Percentiles rank a stretch among this genome's conserved stretches.
These are phyloP conservation scores for Apiospora hydei DNA, from an alignment of 2,329 filamentous ascomycete species.

Conservation along the genomic window DNA sequence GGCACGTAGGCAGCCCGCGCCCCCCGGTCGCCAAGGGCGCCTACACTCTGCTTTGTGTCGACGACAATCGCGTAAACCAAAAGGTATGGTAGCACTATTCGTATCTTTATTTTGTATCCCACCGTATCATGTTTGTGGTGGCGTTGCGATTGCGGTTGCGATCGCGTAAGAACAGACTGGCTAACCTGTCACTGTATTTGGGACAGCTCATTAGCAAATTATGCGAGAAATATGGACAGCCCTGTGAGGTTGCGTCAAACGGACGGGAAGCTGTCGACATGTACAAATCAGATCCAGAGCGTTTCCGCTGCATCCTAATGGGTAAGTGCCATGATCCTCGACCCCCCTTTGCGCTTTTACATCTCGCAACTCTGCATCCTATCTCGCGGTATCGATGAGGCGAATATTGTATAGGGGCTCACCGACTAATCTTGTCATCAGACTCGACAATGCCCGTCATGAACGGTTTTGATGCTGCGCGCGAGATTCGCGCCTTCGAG, in stretches of 20 bases:
- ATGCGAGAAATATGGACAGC: slow-evolving; percentile 28
- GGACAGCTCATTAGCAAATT: slow-evolving; percentile 26
- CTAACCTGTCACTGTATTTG: neutral
- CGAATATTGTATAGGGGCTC: neutral
- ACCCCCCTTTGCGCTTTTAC: neutral
- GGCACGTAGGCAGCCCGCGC: neutral
- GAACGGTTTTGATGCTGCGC: slow-evolving; percentile 41
- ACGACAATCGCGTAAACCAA: slow-evolving; percentile 18
- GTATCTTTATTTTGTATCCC: neutral
- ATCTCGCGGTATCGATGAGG: neutral
- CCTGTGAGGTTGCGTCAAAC: slow-evolving; percentile 48
- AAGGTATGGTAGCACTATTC: neutral
- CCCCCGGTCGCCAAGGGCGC: slow-evolving; percentile 3
- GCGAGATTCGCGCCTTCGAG: slow-evolving; percentile 39
- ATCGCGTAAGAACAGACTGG: neutral
- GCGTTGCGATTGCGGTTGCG: neutral
- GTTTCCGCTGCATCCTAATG: slow-evolving; percentile 57
- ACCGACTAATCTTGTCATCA: neutral
- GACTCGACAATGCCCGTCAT: slow-evolving; percentile 31
- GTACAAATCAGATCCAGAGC: slow-evolving; percentile 44
- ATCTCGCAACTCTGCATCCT: slow-evolving; percentile 29
- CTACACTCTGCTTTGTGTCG: slow-evolving; percentile 20
- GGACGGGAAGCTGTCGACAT: slow-evolving; percentile 56
- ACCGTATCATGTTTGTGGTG: neutral
- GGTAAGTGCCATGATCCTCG: slow-evolving; percentile 39